Conservation (phyloP, 2,329 filamentous ascomycete genomes). For the Cladosporium sp. region DNA sequence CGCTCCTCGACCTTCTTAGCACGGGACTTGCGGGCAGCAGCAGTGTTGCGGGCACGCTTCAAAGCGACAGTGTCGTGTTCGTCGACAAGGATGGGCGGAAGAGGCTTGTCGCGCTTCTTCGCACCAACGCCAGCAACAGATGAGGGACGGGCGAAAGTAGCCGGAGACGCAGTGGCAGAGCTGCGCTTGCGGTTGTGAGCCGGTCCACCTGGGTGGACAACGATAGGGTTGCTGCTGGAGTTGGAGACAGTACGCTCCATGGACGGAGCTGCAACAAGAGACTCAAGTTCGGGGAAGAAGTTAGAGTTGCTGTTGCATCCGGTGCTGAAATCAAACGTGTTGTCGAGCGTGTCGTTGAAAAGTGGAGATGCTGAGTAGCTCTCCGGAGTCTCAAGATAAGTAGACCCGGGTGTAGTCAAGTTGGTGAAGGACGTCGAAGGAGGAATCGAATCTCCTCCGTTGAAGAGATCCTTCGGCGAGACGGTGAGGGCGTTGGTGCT, state of each 20-base stretch:
- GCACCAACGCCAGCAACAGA: conserved; percentile 68
- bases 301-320: conserved; percentile 17
- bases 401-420: conserved; percentile 77
- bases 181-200: conserved; percentile 37
- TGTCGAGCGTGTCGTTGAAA: conserved; percentile 56
- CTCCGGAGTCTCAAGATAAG: conserved; percentile 75
- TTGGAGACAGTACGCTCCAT: conserved; percentile 45
- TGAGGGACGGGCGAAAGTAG: conserved; percentile 59
- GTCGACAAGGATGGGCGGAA: conserved; percentile 78
- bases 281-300: conserved; percentile 63
- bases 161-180: conserved; percentile 47
- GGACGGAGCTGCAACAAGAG: conserved; percentile 32
- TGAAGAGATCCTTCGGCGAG: conserved; percentile 80
- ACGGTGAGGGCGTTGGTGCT: conserved; percentile 60
- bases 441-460: conserved; percentile 69
- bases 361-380: conserved; percentile 77
- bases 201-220: conserved; percentile 42
- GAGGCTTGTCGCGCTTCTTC: conserved; percentile 76
- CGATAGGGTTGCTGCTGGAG: conserved; percentile 40
- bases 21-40: conserved; percentile 90
- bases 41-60: conserved; percentile 91
- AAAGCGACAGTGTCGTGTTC: conserved; percentile 73
- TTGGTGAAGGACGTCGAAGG: conserved; percentile 81
- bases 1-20: conserved; percentile 79
- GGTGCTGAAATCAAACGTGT: conserved; percentile 67